Percentiles rank a stretch among this genome's conserved stretches.
phyloP scores from a whole-genome alignment of 2,329 filamentous ascomycete species.

The Didymella segeticola region DNA sequence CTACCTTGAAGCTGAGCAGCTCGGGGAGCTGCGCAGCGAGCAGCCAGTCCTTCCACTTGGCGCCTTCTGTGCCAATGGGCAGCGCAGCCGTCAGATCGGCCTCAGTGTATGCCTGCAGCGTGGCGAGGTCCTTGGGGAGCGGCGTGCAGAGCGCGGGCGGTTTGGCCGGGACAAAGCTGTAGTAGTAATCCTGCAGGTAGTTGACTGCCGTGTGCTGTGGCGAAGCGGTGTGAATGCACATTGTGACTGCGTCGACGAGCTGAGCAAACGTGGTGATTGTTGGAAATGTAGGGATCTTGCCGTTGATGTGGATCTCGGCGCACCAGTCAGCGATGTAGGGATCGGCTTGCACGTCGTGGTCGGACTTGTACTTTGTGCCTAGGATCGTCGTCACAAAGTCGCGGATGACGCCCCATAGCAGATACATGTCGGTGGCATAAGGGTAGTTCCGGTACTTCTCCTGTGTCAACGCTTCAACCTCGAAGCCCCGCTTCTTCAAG shows the following conservation, averaged over 20 bases:
- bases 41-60: slow-evolving; percentile 19
- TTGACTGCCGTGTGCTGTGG: slow-evolving; percentile 17
- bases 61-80: slow-evolving; percentile 2
- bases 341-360: slow-evolving; percentile 8
- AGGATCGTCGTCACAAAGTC: slow-evolving; percentile 10
- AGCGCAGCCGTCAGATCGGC: slow-evolving; percentile 10
- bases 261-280: slow-evolving; percentile 6
- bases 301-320: slow-evolving; percentile 8
- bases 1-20: slow-evolving; percentile 16
- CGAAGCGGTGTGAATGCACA: slow-evolving; percentile 17
- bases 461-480: not conserved
- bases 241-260: slow-evolving; percentile 12
- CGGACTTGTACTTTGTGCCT: slow-evolving; percentile 11
- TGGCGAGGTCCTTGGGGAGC: slow-evolving; percentile 4
- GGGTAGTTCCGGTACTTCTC: slow-evolving; percentile 18
- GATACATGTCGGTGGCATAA: slow-evolving; percentile 14
- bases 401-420: slow-evolving; percentile 13
- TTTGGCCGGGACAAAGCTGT: slow-evolving; percentile 16
- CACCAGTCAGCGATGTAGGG: slow-evolving; percentile 4
- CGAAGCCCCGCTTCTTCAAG: slow-evolving; percentile 13
- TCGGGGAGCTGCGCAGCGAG: slow-evolving; percentile 15
- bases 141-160: slow-evolving; percentile 13
- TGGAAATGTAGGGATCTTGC: slow-evolving; percentile 10
- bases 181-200: slow-evolving; percentile 20
- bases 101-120: slow-evolving; percentile 8